phyloP scores from a whole-genome alignment of 352 stramenopile species.

The Thalassiosira exigua region DNA sequence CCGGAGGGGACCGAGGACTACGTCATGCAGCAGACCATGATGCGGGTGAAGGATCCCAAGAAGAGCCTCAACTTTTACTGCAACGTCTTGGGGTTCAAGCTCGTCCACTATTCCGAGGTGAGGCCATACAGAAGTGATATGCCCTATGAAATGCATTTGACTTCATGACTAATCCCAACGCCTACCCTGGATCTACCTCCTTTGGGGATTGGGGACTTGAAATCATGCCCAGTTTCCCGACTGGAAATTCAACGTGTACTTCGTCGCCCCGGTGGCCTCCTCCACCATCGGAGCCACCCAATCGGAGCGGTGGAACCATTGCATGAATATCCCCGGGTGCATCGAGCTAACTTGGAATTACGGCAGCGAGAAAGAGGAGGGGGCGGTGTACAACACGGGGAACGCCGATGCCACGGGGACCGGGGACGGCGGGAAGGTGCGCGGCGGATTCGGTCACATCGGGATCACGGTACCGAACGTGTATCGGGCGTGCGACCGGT shows the following conservation, averaged over 20 bases:
- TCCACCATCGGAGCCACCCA: slow-evolving; percentile 33
- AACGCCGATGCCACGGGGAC: slow-evolving; percentile 68
- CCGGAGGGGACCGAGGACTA: slow-evolving; percentile 69
- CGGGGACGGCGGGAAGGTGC: slow-evolving; percentile 62
- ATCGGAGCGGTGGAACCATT: slow-evolving; percentile 52
- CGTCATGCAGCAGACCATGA: slow-evolving; percentile 88
- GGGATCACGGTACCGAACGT: slow-evolving; percentile 86
- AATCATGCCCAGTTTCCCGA: slow-evolving; percentile 57
- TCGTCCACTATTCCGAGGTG: slow-evolving; percentile 84
- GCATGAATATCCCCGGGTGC: slow-evolving; percentile 68
- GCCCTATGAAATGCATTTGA: too few relatives aligned
- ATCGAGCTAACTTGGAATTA: slow-evolving; percentile 89
- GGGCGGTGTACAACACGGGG: slow-evolving; percentile 83
- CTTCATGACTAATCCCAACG: too few relatives aligned
- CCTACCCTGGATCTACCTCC: too few relatives aligned
- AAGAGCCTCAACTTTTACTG: slow-evolving; percentile 86
- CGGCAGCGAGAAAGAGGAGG: slow-evolving; percentile 82
- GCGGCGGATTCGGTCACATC: slow-evolving; percentile 85
- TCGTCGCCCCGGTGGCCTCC: slow-evolving; percentile 63
- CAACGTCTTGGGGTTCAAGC: slow-evolving; percentile 84
- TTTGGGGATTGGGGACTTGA: too few relatives aligned
- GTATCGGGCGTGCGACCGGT: slow-evolving; percentile 80
- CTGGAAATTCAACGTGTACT: slow-evolving; percentile 74
- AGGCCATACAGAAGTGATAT: too few relatives aligned
- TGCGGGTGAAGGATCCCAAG: slow-evolving; percentile 85